Evolutionary conservation across 1,284 basidiomycete species (phyloP), one percentile per base, ranked within the genome.

Genomic region (Moesziomyces sp.): DNA sequence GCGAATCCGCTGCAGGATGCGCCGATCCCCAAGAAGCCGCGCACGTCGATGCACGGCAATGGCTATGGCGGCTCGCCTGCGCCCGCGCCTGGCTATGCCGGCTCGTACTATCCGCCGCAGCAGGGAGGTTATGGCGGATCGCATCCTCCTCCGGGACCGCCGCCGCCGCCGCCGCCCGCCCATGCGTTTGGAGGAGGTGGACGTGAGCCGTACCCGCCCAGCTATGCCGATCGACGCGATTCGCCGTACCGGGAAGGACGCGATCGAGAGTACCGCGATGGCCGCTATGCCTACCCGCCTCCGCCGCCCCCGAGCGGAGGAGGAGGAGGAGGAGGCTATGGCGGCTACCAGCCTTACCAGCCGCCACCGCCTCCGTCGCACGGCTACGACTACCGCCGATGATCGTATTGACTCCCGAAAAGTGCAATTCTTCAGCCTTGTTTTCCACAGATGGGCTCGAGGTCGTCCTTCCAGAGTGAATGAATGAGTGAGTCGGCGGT

Each of bases 1-100:
- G 66, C 66, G 2, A 65, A 69, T 23, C 58, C 66, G 30, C 46
- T 74, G 49, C 72, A 65, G 40, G 66, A 74, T 38, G 72, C 66
- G 8, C 72, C 72, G 40, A 74, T 74, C 55, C 72, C 72, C n/a
- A 74, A 74, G 56, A 74, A 74, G 58, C 62, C 72, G 18, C 72
- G 72, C 44, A 70, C 72, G 6, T 74, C 72, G 49, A 67, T 73
- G 60, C 64, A 73, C 40, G 59, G 60, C 46, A 73, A 73, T 16
- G 70, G 70, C 0, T 67, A 73, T 47, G 50, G 63, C 11, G 63
- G 60, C 11, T 55, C 58, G 40, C 48, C 55, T 45, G 21, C 21
- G 21, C 21, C 21, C 21, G 38, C 56, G 26, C 46, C 56, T 5
- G 28, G 28, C 28, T 63, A 63, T 19, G 48, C 59, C 18, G 55